phyloP scores from a whole-genome alignment of 2,329 filamentous ascomycete genomes.

The Nemania serpens region DNA sequence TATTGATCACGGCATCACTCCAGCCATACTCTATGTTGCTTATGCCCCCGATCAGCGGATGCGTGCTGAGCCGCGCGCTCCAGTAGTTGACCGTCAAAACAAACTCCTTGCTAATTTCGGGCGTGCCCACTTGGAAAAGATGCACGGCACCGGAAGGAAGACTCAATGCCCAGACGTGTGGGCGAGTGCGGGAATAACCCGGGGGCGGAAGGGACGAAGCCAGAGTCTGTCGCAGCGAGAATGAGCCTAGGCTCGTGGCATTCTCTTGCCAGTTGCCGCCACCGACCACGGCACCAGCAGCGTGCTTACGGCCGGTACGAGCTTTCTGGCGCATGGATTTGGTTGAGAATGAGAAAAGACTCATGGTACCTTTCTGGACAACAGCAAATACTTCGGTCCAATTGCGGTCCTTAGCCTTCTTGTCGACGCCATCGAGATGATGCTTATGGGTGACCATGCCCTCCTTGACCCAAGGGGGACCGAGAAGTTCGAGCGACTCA shows the following conservation, averaged over 20 bases:
- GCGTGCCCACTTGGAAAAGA: slow-evolving; percentile 95
- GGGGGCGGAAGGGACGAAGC: slow-evolving; percentile 88
- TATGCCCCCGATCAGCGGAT: slow-evolving; percentile 88
- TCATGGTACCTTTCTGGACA: slow-evolving; percentile 91
- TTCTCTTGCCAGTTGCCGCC: slow-evolving; percentile 99
- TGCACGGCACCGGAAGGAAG: slow-evolving; percentile 93
- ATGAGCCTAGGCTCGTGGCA: slow-evolving; percentile 85
- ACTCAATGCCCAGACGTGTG: slow-evolving; percentile 92
- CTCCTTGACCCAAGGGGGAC: slow-evolving; percentile 98
- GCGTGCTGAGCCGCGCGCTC: slow-evolving; percentile 91
- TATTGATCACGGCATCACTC: slow-evolving; percentile 81
- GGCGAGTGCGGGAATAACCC: slow-evolving; percentile 87
- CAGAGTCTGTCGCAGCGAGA: slow-evolving; percentile 87
- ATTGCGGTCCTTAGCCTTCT: slow-evolving; percentile 89
- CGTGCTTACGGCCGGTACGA: slow-evolving; percentile 53
- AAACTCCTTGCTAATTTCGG: slow-evolving; percentile 93
- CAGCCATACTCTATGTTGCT: slow-evolving; percentile 98
- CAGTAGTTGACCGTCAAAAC: slow-evolving; percentile 96
- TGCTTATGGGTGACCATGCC: slow-evolving; percentile 96
- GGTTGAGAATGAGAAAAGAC: slow-evolving; percentile 90
- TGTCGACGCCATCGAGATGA: slow-evolving; percentile 87
- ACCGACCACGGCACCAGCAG: slow-evolving; percentile 72
- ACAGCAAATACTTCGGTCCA: slow-evolving; percentile 97
- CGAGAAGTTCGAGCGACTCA: slow-evolving; percentile 86
- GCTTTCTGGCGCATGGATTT: slow-evolving; percentile 74